phyloP scores from a whole-genome alignment of 805 yeast genomes.

The Lachancea kluyveri region DNA sequence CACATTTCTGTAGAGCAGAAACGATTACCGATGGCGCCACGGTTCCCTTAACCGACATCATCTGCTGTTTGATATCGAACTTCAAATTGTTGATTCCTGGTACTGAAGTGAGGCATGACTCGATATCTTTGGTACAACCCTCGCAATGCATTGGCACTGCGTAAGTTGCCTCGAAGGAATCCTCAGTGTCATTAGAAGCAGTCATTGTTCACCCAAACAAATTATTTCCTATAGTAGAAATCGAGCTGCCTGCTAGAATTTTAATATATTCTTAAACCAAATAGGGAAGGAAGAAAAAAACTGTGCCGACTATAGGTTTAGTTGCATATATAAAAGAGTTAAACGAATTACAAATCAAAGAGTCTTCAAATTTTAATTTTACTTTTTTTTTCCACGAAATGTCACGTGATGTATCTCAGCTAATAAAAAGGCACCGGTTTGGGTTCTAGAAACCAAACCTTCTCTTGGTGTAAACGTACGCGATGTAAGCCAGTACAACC shows the following conservation, averaged over 20 bases:
- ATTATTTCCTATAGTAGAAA: no score
- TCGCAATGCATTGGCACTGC: constrained; percentile 83
- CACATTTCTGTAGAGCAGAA: constrained; percentile 59
- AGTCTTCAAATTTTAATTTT: background rate
- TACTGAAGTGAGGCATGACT: constrained; percentile 44
- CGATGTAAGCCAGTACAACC: constrained; percentile 40
- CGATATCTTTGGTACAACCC: constrained; percentile 58
- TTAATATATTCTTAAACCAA: no score
- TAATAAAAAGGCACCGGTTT: no score
- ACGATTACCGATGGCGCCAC: constrained; percentile 75
- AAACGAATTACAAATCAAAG: no score
- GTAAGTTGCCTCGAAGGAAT: constrained; percentile 58
- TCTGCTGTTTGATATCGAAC: constrained; percentile 52
- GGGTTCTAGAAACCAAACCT: constrained; percentile 31
- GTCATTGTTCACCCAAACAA: constrained; percentile 10
- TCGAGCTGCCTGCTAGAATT: no score
- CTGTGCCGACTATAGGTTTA: no score
- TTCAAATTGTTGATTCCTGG: constrained; percentile 46
- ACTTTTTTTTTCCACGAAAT: background rate
- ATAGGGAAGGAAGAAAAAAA: no score
- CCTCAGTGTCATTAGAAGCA: constrained; percentile 33
- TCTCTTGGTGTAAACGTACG: constrained; percentile 44
- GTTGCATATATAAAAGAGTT: no score
- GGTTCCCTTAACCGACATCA: constrained; percentile 62
- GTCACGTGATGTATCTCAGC: background rate